Evolutionary conservation across 306 rosid species (phyloP).

Genomic region (Medicago arabica): DNA sequence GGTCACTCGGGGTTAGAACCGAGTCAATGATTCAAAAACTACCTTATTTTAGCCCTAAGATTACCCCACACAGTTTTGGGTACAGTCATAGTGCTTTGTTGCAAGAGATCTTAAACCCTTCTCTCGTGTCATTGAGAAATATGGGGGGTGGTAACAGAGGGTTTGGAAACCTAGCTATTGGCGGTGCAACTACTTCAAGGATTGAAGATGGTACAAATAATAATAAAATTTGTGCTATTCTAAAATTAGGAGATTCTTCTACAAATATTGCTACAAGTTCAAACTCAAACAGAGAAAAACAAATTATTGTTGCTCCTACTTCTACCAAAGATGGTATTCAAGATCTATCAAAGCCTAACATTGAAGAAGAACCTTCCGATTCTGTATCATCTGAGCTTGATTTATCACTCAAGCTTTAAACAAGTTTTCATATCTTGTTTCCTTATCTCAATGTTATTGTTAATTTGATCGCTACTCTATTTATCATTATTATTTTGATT

Average conservation of each 20-base stretch:
- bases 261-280: background rate
- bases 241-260: background rate
- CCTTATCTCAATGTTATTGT: background rate
- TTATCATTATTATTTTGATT: no score
- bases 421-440: background rate
- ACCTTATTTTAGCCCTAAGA: conserved; percentile 25
- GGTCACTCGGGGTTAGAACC: conserved; percentile 54
- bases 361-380: conserved; percentile 12
- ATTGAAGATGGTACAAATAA: background rate
- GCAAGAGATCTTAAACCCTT: conserved; percentile 12
- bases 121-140: background rate
- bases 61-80: conserved; percentile 9
- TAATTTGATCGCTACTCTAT: background rate
- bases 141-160: background rate
- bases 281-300: background rate
- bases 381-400: conserved; percentile 46
- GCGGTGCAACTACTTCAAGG: background rate
- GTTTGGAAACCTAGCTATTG: background rate
- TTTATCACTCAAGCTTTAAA: conserved; percentile 59
- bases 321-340: background rate
- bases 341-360: background rate
- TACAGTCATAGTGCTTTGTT: conserved; percentile 1
- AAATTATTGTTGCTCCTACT: background rate
- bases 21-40: conserved; percentile 76
- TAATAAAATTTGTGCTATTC: background rate